These are phyloP conservation scores for Kalaharituber pfeilii DNA, from an alignment of 2,329 filamentous ascomycete genomes.

Conservation along the genomic window DNA sequence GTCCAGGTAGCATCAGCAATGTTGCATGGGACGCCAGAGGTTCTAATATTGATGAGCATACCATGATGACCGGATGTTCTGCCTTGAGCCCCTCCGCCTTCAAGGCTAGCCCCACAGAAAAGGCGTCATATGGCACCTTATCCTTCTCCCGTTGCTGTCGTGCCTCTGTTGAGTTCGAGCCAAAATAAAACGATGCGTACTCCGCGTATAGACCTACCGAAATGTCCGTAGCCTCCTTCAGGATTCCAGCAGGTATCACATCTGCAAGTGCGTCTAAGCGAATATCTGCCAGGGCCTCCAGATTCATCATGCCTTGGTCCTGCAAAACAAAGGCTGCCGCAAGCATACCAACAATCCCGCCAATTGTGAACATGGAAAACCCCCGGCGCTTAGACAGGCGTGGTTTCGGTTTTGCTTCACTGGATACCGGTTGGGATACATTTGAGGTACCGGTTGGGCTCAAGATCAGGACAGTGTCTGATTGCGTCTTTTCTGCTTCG, in stretches of 20 bases:
- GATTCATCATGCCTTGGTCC: constrained; percentile 72
- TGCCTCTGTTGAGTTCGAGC: constrained; percentile 12
- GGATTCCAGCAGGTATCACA: constrained; percentile 66
- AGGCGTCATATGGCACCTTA: constrained; percentile 80
- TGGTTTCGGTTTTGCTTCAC: constrained; percentile 30
- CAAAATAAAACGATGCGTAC: neutral
- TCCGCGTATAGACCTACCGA: constrained; percentile 39
- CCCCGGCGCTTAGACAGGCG: constrained; percentile 49
- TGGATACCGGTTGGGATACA: no score
- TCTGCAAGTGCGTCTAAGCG: constrained; percentile 70
- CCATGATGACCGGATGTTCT: constrained; percentile 81
- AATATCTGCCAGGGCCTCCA: constrained; percentile 51
- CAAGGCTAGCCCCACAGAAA: constrained; percentile 73
- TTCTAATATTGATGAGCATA: constrained; percentile 3
- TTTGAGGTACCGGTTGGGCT: no score
- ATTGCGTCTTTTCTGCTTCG: no score
- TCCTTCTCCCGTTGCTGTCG: constrained; percentile 65
- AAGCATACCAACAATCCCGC: constrained; percentile 79
- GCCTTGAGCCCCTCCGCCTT: constrained; percentile 63
- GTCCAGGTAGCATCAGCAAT: neutral
- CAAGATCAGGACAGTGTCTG: no score
- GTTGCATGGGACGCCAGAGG: neutral
- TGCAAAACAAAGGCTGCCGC: constrained; percentile 78
- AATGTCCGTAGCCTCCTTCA: constrained; percentile 71
- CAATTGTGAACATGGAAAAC: constrained; percentile 69